Base-by-base conservation (phyloP, 495 filamentous ascomycete genomes). In the Tuber indicum region DNA sequence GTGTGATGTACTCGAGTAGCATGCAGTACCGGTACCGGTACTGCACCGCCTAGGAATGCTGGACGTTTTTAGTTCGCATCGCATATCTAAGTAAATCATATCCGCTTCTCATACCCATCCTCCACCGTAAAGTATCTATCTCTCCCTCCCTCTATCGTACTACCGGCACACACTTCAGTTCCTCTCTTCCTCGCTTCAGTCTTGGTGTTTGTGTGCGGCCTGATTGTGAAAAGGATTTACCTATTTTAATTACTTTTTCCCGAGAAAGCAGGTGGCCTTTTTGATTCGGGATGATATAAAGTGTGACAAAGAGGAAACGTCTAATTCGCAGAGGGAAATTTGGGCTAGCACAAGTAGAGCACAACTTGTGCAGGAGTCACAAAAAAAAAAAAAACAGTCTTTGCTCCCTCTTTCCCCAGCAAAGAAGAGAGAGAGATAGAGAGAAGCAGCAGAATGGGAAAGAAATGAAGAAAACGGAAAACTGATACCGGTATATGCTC, bases 181-280 rank as follows among this genome's bases (percentile, higher is more conserved):
- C 58, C 26, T 32, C 58, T n/a, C n/a, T n/a, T 62, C 52, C 58
- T 32, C 58, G 58, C 58, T 32, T 62, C n/a, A 6, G 58, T 62
- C n/a, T 62, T 62, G 7, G 58, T 10, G 58, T 16, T 62, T 16
- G 58, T 62, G 58, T 26, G 58, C 12, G 26, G 58, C n/a, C 10
- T 62, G 58, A 12, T 32, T 62, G 58, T 62, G 58, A 32, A 32
- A 62, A n/a, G 26, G 58, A 32, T 62, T 62, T 10, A 66, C 58
- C 12, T 32, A 66, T 66, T 66, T 66, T 66, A 66, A 66, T 66
- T 66, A 66, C 58, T 66, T 66, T 66, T 66, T 66, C 58, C 58
- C 10, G 58, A 66, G 26, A 66, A 17, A 32, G 58, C 4, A 32
- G 26, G 26, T 14, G 10, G 26, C 2, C 58, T 66, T 66, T 66